A percentile compares a stretch with the other conserved stretches of the same genome.
Conservation (phyloP, 352 stramenopile genomes). For the Phytophthora uliginosa region DNA sequence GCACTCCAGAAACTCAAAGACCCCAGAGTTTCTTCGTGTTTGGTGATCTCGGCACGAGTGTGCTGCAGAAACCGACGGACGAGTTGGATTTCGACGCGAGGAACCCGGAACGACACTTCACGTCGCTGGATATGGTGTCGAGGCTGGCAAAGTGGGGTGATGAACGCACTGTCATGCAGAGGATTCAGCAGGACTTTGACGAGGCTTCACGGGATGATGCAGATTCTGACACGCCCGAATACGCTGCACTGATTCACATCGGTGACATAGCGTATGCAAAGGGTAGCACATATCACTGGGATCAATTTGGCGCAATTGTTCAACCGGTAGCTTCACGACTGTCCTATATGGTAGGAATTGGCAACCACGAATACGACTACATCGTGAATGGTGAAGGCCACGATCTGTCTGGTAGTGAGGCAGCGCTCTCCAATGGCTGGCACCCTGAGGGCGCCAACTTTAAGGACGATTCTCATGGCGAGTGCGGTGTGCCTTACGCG, state of each 20-base stretch:
- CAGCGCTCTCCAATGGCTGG: slow-evolving; percentile 28
- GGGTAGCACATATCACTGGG: slow-evolving; percentile 78
- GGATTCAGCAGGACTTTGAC: slow-evolving; percentile 37
- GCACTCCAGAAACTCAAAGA: slow-evolving; percentile 15
- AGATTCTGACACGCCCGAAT: slow-evolving; percentile 42
- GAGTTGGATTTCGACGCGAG: slow-evolving; percentile 35
- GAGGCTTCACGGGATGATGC: slow-evolving; percentile 12
- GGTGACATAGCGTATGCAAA: slow-evolving; percentile 85
- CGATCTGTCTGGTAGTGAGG: slow-evolving; percentile 29
- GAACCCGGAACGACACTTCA: slow-evolving; percentile 32
- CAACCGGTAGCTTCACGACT: slow-evolving; percentile 75
- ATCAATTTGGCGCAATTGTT: slow-evolving; percentile 84
- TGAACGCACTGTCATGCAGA: slow-evolving; percentile 40
- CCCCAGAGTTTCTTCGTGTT: slow-evolving; percentile 75
- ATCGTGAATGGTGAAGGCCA: slow-evolving; percentile 30
- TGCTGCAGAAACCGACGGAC: slow-evolving; percentile 27
- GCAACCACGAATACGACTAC: slow-evolving; percentile 55
- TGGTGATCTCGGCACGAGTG: slow-evolving; percentile 60
- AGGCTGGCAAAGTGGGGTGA: slow-evolving; percentile 31
- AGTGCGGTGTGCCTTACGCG: slow-evolving; percentile 84
- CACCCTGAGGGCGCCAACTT: slow-evolving; percentile 28
- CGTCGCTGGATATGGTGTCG: slow-evolving; percentile 32
- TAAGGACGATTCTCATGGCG: slow-evolving; percentile 70
- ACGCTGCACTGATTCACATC: slow-evolving; percentile 79
- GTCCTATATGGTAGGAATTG: slow-evolving; percentile 78